Conservation (phyloP, 176 grass and related monocot species). For the Paspalum notatum region DNA sequence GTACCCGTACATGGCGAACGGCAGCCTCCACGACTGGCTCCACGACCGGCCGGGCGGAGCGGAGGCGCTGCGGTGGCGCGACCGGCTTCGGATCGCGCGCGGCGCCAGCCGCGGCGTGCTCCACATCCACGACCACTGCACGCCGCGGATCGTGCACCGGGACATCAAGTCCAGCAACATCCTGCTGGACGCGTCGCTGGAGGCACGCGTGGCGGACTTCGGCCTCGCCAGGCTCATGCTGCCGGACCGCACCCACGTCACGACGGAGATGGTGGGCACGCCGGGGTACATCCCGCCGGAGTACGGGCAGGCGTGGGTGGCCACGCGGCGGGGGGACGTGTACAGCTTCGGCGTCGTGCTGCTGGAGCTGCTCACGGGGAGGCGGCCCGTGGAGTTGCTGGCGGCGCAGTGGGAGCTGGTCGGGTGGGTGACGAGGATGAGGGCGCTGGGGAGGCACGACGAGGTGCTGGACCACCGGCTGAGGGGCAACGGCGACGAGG, state of each 20-base stretch:
- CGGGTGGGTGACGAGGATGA: slow-evolving; percentile 43
- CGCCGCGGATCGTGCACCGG: slow-evolving; percentile 74
- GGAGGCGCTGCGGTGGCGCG: slow-evolving; percentile 26
- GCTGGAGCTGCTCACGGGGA: slow-evolving; percentile 80
- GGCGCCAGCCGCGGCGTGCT: slow-evolving; percentile 53
- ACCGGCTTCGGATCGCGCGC: slow-evolving; percentile 44
- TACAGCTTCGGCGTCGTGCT: slow-evolving; percentile 93
- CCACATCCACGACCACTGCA: slow-evolving; percentile 61
- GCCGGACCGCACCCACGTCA: slow-evolving; percentile 49
- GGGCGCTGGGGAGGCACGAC: slow-evolving; percentile 16
- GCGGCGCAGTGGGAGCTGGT: slow-evolving; percentile 30
- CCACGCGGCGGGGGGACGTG: slow-evolving; percentile 71
- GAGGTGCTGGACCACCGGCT: slow-evolving; percentile 41
- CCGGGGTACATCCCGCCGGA: slow-evolving; percentile 66
- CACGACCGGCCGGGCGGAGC: slow-evolving; percentile 21
- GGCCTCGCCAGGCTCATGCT: slow-evolving; percentile 56
- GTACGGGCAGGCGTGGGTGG: slow-evolving; percentile 61
- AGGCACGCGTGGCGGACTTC: slow-evolving; percentile 59
- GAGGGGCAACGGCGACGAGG: slow-evolving; percentile 17
- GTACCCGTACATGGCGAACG: slow-evolving; percentile 70
- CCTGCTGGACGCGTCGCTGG: slow-evolving; percentile 59
- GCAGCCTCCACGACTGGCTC: slow-evolving; percentile 60
- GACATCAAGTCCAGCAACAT: slow-evolving; percentile 94
- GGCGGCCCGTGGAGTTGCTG: slow-evolving; percentile 42
- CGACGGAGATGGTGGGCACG: slow-evolving; percentile 62